Conservation (phyloP, 2,329 filamentous ascomycete genomes). For the Akanthomyces lecanii region DNA sequence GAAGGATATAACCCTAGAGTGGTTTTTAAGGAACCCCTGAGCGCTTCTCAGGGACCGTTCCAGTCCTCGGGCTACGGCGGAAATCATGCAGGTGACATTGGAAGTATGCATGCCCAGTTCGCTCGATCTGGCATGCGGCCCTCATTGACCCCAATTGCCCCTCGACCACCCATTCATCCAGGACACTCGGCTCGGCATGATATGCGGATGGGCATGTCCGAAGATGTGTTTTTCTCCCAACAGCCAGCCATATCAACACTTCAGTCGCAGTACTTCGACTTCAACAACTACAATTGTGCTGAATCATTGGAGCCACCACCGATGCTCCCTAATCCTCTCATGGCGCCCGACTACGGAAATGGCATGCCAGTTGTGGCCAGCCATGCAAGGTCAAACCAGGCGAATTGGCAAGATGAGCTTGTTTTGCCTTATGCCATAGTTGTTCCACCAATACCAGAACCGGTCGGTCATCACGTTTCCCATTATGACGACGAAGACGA, state of each 20-base stretch:
- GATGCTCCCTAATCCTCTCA: slow-evolving; percentile 7
- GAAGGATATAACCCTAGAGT: slow-evolving; percentile 81
- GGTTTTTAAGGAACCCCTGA: slow-evolving; percentile 71
- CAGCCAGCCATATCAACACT: slow-evolving; percentile 3
- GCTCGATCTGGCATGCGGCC: slow-evolving; percentile 19
- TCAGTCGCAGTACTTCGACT: slow-evolving; percentile 8
- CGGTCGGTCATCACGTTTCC: neutral
- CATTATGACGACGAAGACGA: slow-evolving; percentile 17
- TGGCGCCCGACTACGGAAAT: neutral
- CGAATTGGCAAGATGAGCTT: slow-evolving; percentile 1
- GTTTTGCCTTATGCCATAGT: neutral
- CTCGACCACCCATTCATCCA: slow-evolving; percentile 21
- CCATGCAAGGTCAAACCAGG: neutral
- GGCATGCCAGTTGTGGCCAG: neutral
- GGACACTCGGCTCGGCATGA: neutral
- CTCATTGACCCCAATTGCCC: slow-evolving; percentile 42
- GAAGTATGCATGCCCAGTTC: slow-evolving; percentile 20
- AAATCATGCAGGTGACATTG: slow-evolving; percentile 26
- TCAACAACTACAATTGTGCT: neutral
- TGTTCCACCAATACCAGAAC: neutral
- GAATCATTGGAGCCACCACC: neutral
- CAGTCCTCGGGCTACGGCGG: slow-evolving; percentile 12
- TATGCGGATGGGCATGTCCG: neutral
- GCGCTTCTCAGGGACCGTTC: slow-evolving; percentile 32
- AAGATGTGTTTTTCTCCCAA: slow-evolving; percentile 10